Base-by-base conservation (phyloP, 1,284 basidiomycete species). In the Apiotrichum mycotoxinovorans region DNA sequence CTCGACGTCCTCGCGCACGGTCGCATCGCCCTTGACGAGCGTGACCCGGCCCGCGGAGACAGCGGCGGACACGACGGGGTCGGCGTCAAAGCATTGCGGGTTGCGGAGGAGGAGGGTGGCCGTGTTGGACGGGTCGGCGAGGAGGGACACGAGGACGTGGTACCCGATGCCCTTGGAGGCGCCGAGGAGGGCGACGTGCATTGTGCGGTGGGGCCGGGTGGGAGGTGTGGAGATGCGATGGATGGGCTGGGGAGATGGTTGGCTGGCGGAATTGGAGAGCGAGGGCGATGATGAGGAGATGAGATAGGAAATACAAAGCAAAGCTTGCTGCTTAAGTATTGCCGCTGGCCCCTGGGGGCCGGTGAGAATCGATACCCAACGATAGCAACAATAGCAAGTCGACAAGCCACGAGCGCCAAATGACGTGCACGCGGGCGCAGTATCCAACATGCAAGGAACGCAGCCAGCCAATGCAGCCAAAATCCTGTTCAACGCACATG, bases 11-110 rank as follows among this genome's bases (percentile, higher is more conserved):
- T 26, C 63, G 33, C n/a, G 54, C 55, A 10, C 26, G 40, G 63
- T 68, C n/a, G 65, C 69, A 46, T 71, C 63, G 26, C 67, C 69
- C 14, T 63, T 41, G 18, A 69, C 52, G 23, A 69, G 20, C 20
- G 30, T 35, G 5, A 67, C 30, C 22, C 63, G 53, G 0, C 67
- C 67, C 8, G 44, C 11, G 20, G 50, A 15, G 49, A 68, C 52
- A 33, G 52, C 59, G 7, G 52, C 42, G 0, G 40, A 15, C 17
- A 69, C 40, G 25, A 23, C 30, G 0, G n/a, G 18, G 50, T 71
- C 66, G 7, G 20, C 14, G 14, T 63, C 52, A 41, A 71, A 51
- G 3, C 33, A 35, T 3, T 48, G 58, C 2, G 67, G 66, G 20
- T 63, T 60, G 38, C 67, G 65, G 10, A 69, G 56, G 18, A 68